Evolutionary conservation across 768 basidiomycete species (phyloP), one percentile per base, ranked within the genome.

Genomic region (Daedaleopsis sinensis): DNA sequence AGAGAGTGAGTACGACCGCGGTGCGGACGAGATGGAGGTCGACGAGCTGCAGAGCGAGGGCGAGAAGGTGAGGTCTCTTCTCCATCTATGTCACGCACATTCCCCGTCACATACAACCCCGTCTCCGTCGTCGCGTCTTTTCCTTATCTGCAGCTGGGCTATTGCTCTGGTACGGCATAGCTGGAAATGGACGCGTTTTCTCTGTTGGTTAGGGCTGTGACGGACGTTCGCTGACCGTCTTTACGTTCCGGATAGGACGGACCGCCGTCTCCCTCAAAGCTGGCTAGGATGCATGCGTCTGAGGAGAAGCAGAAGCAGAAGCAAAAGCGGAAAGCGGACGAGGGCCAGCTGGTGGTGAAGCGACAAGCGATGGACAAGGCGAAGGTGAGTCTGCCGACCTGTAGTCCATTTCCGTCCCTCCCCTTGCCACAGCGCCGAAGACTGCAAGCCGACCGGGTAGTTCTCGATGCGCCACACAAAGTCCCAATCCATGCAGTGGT

Each of bases 361-460:
- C 79, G 91, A 63, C 84, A 89, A 68, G 90, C 88, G 69, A 91
- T 95, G 88, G 90, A 93, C 78, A 93, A 93, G 72, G 90, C 87
- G 24, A 95, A 94, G 80, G 92, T 89, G 65, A 18, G 74, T 57
- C 21, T n/a, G 18, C 9, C 10, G 15, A 43, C 16, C 24, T 52
- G 11, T 1, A 35, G 5, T 7, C 1, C 18, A 37, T 42, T 19
- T 43, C 36, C 39, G 35, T 16, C 37, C 10, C 44, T 55, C 59
- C 55, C 24, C n/a, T 19, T 21, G 27, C 27, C 27, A 32, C 27
- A 32, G 27, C 27, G 27, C 27, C 27, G 27, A 32, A 32, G 27
- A 32, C 27, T 7, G 27, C 27, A 32, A 32, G 4, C 27, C 27
- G 3, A 32, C 27, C 27, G 7, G 7, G 27, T 32, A 3, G 27